Conservation (phyloP, 345 rosid genomes). For the Brassica napus region Da-Ae NC_063446.1:37504501-37505000, state of each 20-base stretch:
- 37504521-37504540: slow-evolving; percentile 45
- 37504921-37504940: slow-evolving; percentile 20
- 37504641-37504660: slow-evolving; percentile 29
- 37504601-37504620: slow-evolving; percentile 98
- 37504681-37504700: slow-evolving; percentile 85
- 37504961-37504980: not conserved
- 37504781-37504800: slow-evolving; percentile 63
- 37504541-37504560: slow-evolving; percentile 13
- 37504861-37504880: slow-evolving; percentile 40
- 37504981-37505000: slow-evolving; percentile 32
- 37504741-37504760: slow-evolving; percentile 47
- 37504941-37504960: slow-evolving; percentile 16
- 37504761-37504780: slow-evolving; percentile 37
- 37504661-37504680: slow-evolving; percentile 48
- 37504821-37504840: not conserved
- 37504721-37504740: slow-evolving; percentile 46
- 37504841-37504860: slow-evolving; percentile 21
- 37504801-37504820: slow-evolving; percentile 42
- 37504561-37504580: not conserved
- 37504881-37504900: slow-evolving; percentile 46
- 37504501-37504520: slow-evolving; percentile 78
- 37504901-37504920: slow-evolving; percentile 25
- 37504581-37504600: slow-evolving; percentile 61
- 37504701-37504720: slow-evolving; percentile 67
- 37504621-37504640: slow-evolving; percentile 81